phyloP scores from a whole-genome alignment of 2,329 filamentous ascomycete species.

The Botryosphaeria agaves region DNA sequence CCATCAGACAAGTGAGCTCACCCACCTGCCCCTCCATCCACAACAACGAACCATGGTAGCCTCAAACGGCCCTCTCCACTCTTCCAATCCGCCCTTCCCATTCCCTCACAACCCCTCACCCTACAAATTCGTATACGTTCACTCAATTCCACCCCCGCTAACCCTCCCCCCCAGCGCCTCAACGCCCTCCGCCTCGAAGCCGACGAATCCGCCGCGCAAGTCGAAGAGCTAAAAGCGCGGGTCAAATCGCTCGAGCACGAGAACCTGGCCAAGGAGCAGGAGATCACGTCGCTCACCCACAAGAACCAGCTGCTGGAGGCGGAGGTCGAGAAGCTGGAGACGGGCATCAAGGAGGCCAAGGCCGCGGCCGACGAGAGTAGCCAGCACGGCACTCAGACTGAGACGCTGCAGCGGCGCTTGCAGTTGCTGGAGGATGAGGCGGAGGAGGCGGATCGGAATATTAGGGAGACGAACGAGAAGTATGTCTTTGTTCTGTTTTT shows the following conservation, averaged over 20 bases:
- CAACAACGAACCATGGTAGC: too few species aligned
- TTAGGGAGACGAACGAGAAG: conserved; percentile 98
- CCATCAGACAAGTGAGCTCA: conserved; percentile 23
- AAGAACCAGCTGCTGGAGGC: conserved; percentile 81
- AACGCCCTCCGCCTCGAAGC: conserved; percentile 85
- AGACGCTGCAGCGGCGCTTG: conserved; percentile 78
- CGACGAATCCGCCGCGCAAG: conserved; percentile 65
- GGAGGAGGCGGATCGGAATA: conserved; percentile 87
- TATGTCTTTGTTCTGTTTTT: conserved; percentile 33
- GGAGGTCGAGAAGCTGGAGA: conserved; percentile 88
- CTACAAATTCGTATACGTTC: too few species aligned
- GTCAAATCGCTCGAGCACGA: conserved; percentile 89
- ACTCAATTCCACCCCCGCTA: too few species aligned
- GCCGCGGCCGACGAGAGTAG: conserved; percentile 65
- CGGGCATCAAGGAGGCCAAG: conserved; percentile 71
- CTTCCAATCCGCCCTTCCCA: too few species aligned
- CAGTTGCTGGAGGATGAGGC: conserved; percentile 97
- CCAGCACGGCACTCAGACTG: conserved; percentile 75
- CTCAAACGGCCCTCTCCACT: too few species aligned
- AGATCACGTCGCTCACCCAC: conserved; percentile 91
- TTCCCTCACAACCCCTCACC: too few species aligned
- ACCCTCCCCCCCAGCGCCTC: conserved; percentile 64
- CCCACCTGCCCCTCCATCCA: not conserved
- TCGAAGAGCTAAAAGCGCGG: conserved; percentile 73
- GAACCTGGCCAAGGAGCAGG: conserved; percentile 91